These are phyloP conservation scores for Cladophialophora chaetospira DNA, from an alignment of 2,329 filamentous ascomycete genomes.

Conservation along the genomic window DNA sequence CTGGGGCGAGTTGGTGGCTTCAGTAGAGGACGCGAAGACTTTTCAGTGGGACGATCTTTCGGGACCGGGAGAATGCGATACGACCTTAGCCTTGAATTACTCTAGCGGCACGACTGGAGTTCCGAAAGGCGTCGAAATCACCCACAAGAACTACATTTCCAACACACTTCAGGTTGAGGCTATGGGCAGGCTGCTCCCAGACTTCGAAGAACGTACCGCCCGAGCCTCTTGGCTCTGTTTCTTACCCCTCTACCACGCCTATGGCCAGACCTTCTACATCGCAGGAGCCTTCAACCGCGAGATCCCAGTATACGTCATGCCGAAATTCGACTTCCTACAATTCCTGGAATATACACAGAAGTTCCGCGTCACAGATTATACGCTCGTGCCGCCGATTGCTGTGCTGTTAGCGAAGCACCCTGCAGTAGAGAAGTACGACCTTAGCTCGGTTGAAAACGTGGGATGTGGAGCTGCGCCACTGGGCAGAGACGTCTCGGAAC, in stretches of 20 bases:
- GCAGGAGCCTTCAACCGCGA: slow-evolving; percentile 58
- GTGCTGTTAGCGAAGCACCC: slow-evolving; percentile 73
- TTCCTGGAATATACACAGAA: slow-evolving; percentile 69
- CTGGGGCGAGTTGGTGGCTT: slow-evolving; percentile 29
- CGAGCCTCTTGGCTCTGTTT: slow-evolving; percentile 61
- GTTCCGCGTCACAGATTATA: slow-evolving; percentile 67
- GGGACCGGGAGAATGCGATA: slow-evolving; percentile 49
- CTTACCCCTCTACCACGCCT: slow-evolving; percentile 76
- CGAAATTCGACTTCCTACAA: slow-evolving; percentile 71
- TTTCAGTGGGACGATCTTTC: slow-evolving; percentile 35
- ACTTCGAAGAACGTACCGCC: slow-evolving; percentile 49
- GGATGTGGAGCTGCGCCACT: slow-evolving; percentile 71
- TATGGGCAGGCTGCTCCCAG: slow-evolving; percentile 45
- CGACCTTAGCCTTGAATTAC: slow-evolving; percentile 69
- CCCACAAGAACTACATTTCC: slow-evolving; percentile 74
- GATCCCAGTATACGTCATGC: slow-evolving; percentile 77
- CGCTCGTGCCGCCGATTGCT: slow-evolving; percentile 73
- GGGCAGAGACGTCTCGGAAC: slow-evolving; percentile 56
- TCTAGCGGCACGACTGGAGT: slow-evolving; percentile 73
- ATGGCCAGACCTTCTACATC: slow-evolving; percentile 71
- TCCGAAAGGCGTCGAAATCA: slow-evolving; percentile 81
- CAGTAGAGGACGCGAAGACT: slow-evolving; percentile 26
- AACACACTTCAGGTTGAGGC: slow-evolving; percentile 48
- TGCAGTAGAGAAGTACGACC: slow-evolving; percentile 64
- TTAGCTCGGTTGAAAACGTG: slow-evolving; percentile 64